Conservation (phyloP, 2,329 filamentous ascomycete genomes). For the Xylariaceae sp. region DNA sequence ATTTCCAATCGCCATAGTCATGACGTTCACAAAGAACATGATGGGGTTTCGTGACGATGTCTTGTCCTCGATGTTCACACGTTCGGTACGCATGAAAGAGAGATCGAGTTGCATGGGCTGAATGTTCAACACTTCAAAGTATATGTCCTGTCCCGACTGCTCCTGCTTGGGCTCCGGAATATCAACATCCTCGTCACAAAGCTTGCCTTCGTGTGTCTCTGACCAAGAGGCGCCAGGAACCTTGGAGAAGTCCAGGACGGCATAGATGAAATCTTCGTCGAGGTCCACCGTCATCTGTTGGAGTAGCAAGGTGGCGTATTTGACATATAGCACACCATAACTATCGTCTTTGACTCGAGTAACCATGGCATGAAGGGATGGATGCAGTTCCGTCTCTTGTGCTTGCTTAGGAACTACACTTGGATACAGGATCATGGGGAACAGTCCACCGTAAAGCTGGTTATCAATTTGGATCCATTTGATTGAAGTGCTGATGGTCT, state of each 20-base stretch:
- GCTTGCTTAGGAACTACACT: slow-evolving; percentile 97
- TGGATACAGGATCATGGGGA: slow-evolving; percentile 94
- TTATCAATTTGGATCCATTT: slow-evolving; percentile 99
- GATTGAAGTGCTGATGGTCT: slow-evolving; percentile 83
- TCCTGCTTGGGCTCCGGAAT: slow-evolving; percentile 88
- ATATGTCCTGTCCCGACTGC: slow-evolving; percentile 86
- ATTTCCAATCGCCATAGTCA: slow-evolving; percentile 99
- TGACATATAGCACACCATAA: slow-evolving; percentile 96
- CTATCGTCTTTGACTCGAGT: slow-evolving; percentile 97
- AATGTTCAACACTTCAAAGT: slow-evolving; percentile 94
- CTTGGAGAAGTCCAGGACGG: slow-evolving; percentile 90
- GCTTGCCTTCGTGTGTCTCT: slow-evolving; percentile 69
- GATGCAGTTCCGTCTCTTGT: slow-evolving; percentile 93
- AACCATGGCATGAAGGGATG: slow-evolving; percentile 86
- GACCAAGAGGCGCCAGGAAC: slow-evolving; percentile 87
- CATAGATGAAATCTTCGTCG: slow-evolving; percentile 97
- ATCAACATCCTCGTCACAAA: slow-evolving; percentile 86
- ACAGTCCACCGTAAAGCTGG: slow-evolving; percentile 95
- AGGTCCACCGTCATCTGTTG: slow-evolving; percentile 98
- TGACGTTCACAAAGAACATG: slow-evolving; percentile 98
- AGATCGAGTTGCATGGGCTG: slow-evolving; percentile 98
- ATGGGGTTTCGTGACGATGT: slow-evolving; percentile 86
- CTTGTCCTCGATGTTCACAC: slow-evolving; percentile 93
- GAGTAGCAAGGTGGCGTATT: slow-evolving; percentile 88
- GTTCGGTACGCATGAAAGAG: slow-evolving; percentile 94